Evolutionary conservation across 805 yeast genomes (phyloP).

Genomic region (Starmerella scarabaei): DNA sequence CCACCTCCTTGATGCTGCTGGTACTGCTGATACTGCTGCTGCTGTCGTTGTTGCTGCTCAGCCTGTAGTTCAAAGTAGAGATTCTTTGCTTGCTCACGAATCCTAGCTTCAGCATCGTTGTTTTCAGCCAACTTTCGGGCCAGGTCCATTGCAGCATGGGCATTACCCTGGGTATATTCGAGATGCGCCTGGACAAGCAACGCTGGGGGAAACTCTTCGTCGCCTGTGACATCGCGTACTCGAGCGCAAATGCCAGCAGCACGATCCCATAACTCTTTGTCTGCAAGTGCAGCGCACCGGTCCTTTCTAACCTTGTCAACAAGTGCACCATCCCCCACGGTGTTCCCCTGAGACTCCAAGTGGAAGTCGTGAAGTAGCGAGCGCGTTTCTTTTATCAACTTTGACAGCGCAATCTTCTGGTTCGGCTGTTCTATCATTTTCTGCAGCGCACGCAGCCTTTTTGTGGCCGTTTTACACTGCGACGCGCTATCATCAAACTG

Average conservation of each 20-base stretch:
- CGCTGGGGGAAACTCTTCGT: slow-evolving; percentile 23
- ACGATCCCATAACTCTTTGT: slow-evolving; percentile 19
- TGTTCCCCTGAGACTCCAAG: slow-evolving; percentile 4
- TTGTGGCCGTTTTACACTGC: slow-evolving; percentile 38
- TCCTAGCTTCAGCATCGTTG: slow-evolving; percentile 10
- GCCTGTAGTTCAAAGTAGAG: slow-evolving; percentile 23
- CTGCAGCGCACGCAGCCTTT: slow-evolving; percentile 22
- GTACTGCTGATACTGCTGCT: background rate
- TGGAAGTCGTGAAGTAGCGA: slow-evolving; percentile 10
- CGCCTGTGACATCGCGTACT: slow-evolving; percentile 18
- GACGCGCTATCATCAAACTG: slow-evolving; percentile 62
- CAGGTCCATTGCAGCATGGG: slow-evolving; percentile 22
- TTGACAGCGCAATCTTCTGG: slow-evolving; percentile 9
- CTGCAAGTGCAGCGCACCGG: slow-evolving; percentile 21
- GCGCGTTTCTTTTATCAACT: slow-evolving; percentile 6
- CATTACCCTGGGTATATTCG: slow-evolving; percentile 19
- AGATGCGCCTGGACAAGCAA: slow-evolving; percentile 23
- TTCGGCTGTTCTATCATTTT: slow-evolving; percentile 18
- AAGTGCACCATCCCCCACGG: slow-evolving; percentile 14
- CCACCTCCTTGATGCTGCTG: slow-evolving; percentile 7
- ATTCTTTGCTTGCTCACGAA: slow-evolving; percentile 13
- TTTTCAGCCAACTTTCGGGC: slow-evolving; percentile 12
- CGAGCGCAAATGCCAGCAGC: slow-evolving; percentile 23
- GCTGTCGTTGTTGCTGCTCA: slow-evolving; percentile 19
- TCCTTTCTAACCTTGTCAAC: slow-evolving; percentile 15